Percentiles rank a stretch among this genome's conserved stretches.
Conservation (phyloP, 2,329 filamentous ascomycete species). For the Cladorrhinum sp. region DNA sequence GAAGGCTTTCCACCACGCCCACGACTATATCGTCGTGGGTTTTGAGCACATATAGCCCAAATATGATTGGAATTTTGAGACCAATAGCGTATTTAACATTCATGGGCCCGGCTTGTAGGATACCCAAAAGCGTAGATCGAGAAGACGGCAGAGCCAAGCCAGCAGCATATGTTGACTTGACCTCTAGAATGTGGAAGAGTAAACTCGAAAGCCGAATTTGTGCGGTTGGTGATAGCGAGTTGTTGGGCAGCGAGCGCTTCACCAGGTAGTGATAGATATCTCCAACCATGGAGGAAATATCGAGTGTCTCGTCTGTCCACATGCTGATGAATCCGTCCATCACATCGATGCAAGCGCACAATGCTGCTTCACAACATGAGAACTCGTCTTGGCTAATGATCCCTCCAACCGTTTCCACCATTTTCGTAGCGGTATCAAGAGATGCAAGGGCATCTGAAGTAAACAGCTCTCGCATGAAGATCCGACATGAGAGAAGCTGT, state of each 20-base stretch:
- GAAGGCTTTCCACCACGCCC: slow-evolving; percentile 78
- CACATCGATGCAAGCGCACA: slow-evolving; percentile 65
- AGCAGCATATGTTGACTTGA: slow-evolving; percentile 64
- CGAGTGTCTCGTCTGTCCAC: slow-evolving; percentile 60
- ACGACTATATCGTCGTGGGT: slow-evolving; percentile 81
- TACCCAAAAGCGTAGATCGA: slow-evolving; percentile 69
- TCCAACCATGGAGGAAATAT: slow-evolving; percentile 63
- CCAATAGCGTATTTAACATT: slow-evolving; percentile 74
- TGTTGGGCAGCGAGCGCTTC: slow-evolving; percentile 61
- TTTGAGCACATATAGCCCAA: slow-evolving; percentile 76
- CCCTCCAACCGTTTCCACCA: slow-evolving; percentile 51
- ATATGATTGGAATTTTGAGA: slow-evolving; percentile 67
- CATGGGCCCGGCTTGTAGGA: slow-evolving; percentile 66
- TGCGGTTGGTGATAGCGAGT: slow-evolving; percentile 65
- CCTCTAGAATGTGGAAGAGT: slow-evolving; percentile 66
- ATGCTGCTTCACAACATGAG: slow-evolving; percentile 70
- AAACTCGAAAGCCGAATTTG: slow-evolving; percentile 67
- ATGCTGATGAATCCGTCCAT: slow-evolving; percentile 60
- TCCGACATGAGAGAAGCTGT: slow-evolving; percentile 51
- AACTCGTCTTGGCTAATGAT: slow-evolving; percentile 58
- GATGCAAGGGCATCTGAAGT: slow-evolving; percentile 51
- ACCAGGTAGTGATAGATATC: slow-evolving; percentile 81
- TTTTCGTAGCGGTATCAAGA: slow-evolving; percentile 42
- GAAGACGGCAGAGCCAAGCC: slow-evolving; percentile 55
- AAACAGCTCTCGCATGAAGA: slow-evolving; percentile 51